Evolutionary conservation across 1,139 yeast genomes (phyloP), one percentile per base, ranked within the genome.

Genomic region (Geotrichum klebahnii): DNA sequence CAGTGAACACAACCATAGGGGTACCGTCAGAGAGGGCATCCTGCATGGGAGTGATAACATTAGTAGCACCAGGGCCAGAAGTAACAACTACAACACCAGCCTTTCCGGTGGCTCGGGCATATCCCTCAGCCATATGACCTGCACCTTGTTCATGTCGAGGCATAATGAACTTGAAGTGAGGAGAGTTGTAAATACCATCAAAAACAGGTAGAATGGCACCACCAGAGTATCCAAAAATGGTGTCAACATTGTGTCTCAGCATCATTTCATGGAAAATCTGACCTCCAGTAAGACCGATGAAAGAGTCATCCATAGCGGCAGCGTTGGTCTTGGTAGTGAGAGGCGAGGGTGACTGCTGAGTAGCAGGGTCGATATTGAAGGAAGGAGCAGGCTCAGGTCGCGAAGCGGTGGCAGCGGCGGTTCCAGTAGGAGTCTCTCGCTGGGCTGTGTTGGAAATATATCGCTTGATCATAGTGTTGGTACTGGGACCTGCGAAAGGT

Each of bases 71-170:
- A 14, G 98, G 98, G 49, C 98, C 98, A 1, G 97, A 88, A 14
- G 98, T 92, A 48, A 92, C 98, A 63, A 92, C 76, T 52, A 92
- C 97, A 59, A 92, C 96, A 72, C 98, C 98, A n/a, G 97, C 94
- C 68, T 88, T 92, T 53, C 98, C 98, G 22, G 79, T 73, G 32
- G 95, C 98, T 61, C 95, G 78, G 52, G 98, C 97, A 62, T 92
- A 92, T 55, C 98, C 98, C 73, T 92, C 97, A 50, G 98, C 98
- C 98, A 92, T 92, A 71, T 92, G 98, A 47, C 98, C 98, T 20
- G 98, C 98, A 69, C 98, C 98, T 73, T 92, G 98, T 70, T 92
- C 98, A 67, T 92, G 98, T 65, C 95, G 81, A 48, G 98, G 98
- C 61, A 92, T 75, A 53, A 92, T 87, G 67, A 92, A 92, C 60